Base-by-base conservation (phyloP, 495 filamentous ascomycete genomes). In the Margaritispora aquatica region DNA sequence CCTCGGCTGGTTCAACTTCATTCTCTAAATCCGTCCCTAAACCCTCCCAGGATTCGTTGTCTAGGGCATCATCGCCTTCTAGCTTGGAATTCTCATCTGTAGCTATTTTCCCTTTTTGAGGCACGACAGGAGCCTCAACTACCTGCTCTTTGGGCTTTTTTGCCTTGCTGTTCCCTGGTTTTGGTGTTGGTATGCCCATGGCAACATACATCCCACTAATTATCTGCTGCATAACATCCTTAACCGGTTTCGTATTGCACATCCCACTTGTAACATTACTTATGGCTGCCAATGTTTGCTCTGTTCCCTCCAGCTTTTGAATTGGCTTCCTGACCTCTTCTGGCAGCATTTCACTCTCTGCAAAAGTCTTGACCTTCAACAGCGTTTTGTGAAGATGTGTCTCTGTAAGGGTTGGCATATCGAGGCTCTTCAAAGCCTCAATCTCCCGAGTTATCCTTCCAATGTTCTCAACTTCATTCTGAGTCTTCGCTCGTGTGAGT, bases 211-310 rank as follows among this genome's bases (percentile, higher is more conserved):
- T 78, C 29, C 76, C 83, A 26, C 73, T 76, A 61, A 96, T 69
- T 0, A 85, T 77, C 55, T 79, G 76, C 26, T 76, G 77, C 56
- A 92, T 73, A 9, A 81, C 83, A 60, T 85, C 82, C 74, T 87
- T 86, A 15, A 94, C 89, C 1, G 84, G 80, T 23, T 80, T 85
- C 22, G 85, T 85, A 63, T 90, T 93, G 69, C 80, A 96, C 52
- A 98, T 71, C 60, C 88, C 80, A 59, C 88, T 92, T 36, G 80
- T 82, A 11, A 97, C 91, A 75, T 96, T 96, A 27, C 80, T 73
- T 31, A 77, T 65, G 13, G 76, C 77, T 13, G 70, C 41, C 34
- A 73, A 71, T 51, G 77, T 73, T 29, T 81, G 73, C 36, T 77
- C 73, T 44, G 77, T 58, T 5, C 59, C 57, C 52, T 78, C 76